Percentiles rank a stretch among this genome's conserved stretches.
Evolutionary conservation across 2,329 filamentous ascomycete genomes (phyloP).

Genomic region (Paecilomyces dactylethromorphus): DNA sequence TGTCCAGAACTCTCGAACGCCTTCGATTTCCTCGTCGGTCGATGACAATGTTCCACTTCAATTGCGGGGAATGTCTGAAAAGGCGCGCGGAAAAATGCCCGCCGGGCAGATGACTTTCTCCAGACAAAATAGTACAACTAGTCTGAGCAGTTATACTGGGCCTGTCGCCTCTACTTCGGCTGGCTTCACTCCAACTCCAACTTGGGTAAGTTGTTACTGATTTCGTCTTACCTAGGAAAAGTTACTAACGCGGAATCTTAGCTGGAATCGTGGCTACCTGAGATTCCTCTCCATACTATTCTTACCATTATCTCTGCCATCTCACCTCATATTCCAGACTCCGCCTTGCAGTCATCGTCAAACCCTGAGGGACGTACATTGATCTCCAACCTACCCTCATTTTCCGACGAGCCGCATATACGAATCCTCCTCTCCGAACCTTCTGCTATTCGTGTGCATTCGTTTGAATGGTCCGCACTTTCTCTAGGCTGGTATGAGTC

Average conservation of each 20-base stretch:
- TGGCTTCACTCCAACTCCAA: constrained; percentile 68
- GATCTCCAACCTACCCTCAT: constrained; percentile 37
- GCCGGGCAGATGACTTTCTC: constrained; percentile 77
- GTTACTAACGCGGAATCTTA: constrained; percentile 20
- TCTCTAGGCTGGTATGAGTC: constrained; percentile 95
- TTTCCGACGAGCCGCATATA: constrained; percentile 50
- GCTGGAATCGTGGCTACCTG: constrained; percentile 92
- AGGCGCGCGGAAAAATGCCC: constrained; percentile 92
- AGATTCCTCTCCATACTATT: constrained; percentile 81
- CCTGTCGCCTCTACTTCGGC: constrained; percentile 46
- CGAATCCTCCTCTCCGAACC: constrained; percentile 64
- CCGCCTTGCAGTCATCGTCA: constrained; percentile 36
- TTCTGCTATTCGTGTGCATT: constrained; percentile 68
- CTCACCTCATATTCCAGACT: constrained; percentile 43
- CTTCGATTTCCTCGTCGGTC: constrained; percentile 60
- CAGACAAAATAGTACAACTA: constrained; percentile 81
- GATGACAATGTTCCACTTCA: constrained; percentile 80
- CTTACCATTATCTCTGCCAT: constrained; percentile 65
- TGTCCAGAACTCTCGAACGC: constrained; percentile 52
- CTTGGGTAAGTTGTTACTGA: constrained; percentile 52
- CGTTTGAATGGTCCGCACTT: constrained; percentile 89
- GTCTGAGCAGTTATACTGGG: constrained; percentile 61
- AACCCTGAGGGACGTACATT: constrained; percentile 36
- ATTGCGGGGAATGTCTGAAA: constrained; percentile 89
- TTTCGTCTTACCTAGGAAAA: background rate